These are phyloP conservation scores for Herpetospermum pedunculosum DNA, from an alignment of 306 rosid species.

Conservation along the genomic window DNA sequence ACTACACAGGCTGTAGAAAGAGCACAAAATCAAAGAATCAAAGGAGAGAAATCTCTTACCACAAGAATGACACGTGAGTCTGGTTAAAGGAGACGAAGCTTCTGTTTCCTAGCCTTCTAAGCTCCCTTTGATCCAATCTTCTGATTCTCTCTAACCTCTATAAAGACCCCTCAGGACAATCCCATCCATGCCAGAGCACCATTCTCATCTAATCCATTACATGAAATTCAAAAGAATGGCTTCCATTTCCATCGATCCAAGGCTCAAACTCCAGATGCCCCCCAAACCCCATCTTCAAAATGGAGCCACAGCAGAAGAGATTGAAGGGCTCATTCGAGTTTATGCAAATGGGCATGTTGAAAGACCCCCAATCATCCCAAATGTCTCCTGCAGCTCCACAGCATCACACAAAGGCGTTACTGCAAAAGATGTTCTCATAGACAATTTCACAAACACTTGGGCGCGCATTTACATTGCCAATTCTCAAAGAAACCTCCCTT, in stretches of 20 bases:
- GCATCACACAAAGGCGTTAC: conserved; percentile 29
- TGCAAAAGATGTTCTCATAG: conserved; percentile 48
- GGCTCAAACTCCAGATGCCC: conserved; percentile 20
- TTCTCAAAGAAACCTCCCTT: conserved; percentile 23
- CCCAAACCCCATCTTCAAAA: conserved; percentile 22
- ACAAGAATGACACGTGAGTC: not conserved
- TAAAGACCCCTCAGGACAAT: conserved; percentile 21
- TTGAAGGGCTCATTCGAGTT: conserved; percentile 65
- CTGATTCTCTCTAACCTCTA: conserved; percentile 26
- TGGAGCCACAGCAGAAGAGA: conserved; percentile 41
- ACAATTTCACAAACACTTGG: conserved; percentile 44
- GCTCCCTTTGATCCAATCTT: conserved; percentile 3
- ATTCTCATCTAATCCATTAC: conserved; percentile 5
- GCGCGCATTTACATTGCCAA: conserved; percentile 50
- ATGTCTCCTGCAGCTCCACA: conserved; percentile 27
- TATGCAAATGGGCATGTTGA: conserved; percentile 51
- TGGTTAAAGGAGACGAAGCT: not conserved
- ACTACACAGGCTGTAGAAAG: not conserved
- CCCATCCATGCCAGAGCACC: conserved; percentile 17
- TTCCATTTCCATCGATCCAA: conserved; percentile 36
- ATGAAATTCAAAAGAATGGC: conserved; percentile 36
- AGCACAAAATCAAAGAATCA: conserved; percentile 3
- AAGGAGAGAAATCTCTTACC: not conserved
- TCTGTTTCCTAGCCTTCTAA: not conserved
- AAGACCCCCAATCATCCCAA: conserved; percentile 49